A percentile compares a stretch with the other conserved stretches of the same genome.
Evolutionary conservation across 306 rosid genomes (phyloP).

Genomic region (Corylus americana): DNA sequence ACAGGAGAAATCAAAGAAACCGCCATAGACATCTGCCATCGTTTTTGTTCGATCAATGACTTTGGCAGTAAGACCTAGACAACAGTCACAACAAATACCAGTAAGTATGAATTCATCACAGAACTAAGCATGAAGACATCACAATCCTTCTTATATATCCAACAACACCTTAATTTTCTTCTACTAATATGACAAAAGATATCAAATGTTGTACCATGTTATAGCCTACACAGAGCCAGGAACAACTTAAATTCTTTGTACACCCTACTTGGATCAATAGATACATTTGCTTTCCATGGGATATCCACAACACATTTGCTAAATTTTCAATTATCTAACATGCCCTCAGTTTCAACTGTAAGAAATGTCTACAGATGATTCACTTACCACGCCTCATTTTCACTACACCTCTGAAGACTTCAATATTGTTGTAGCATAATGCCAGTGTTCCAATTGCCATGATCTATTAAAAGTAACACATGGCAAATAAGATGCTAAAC

Average conservation of each 20-base stretch:
- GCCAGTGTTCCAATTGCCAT: conserved; percentile 98
- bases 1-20: conserved; percentile 86
- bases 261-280: background rate
- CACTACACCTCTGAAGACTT: conserved; percentile 93
- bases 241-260: background rate
- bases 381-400: conserved; percentile 96
- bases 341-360: conserved; percentile 18
- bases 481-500: conserved; percentile 31
- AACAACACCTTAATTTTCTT: conserved; percentile 1
- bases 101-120: conserved; percentile 5
- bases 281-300: conserved; percentile 16
- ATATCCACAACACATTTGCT: conserved; percentile 10
- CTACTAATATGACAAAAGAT: background rate
- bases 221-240: background rate
- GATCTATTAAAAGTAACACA: conserved; percentile 49
- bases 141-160: background rate
- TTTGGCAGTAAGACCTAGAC: conserved; percentile 91
- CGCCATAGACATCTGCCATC: conserved; percentile 85
- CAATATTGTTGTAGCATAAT: conserved; percentile 82
- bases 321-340: conserved; percentile 15
- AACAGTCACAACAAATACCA: conserved; percentile 28
- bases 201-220: background rate
- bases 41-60: conserved; percentile 80
- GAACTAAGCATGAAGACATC: conserved; percentile 1
- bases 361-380: conserved; percentile 24